phyloP scores from a whole-genome alignment of 352 stramenopile species.

The Pythium pyrilobum region DNA sequence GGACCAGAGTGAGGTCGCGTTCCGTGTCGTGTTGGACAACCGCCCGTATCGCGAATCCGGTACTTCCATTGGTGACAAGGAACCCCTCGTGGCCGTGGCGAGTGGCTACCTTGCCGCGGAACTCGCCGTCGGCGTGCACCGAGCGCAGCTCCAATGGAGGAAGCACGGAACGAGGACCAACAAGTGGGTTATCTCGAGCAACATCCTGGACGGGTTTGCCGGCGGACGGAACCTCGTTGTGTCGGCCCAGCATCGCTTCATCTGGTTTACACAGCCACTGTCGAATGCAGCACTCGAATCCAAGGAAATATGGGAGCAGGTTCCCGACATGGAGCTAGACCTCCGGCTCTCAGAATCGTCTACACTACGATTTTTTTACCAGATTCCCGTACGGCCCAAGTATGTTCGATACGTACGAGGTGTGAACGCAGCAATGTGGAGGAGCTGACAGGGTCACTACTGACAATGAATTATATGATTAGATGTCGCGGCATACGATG shows the following conservation, averaged over 20 bases:
- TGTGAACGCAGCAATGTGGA: conserved; percentile 16
- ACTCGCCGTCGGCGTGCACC: conserved; percentile 38
- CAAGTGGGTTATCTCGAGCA: conserved; percentile 55
- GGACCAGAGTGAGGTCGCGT: conserved; percentile 50
- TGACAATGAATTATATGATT: background rate
- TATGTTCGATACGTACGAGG: conserved; percentile 43
- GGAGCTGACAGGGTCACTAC: no score
- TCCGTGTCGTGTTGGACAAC: conserved; percentile 50
- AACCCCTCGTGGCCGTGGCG: conserved; percentile 41
- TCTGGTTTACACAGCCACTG: conserved; percentile 66
- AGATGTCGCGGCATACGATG: conserved; percentile 49
- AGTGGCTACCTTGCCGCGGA: conserved; percentile 61
- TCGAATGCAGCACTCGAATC: conserved; percentile 29
- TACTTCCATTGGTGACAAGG: conserved; percentile 51
- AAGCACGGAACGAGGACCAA: conserved; percentile 46
- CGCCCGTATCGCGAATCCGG: conserved; percentile 62
- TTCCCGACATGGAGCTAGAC: conserved; percentile 47
- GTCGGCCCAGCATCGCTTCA: conserved; percentile 59
- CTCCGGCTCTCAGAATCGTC: conserved; percentile 44
- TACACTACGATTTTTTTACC: conserved; percentile 66
- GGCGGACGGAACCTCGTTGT: conserved; percentile 56
- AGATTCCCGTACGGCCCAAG: conserved; percentile 57
- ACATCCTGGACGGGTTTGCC: conserved; percentile 60
- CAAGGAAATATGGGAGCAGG: conserved; percentile 45
- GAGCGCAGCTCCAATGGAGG: conserved; percentile 61